Percentiles rank a stretch among this genome's conserved stretches.
Evolutionary conservation across 73 alveolate species (phyloP).

Genomic region (Paramecium biaurelia): DNA sequence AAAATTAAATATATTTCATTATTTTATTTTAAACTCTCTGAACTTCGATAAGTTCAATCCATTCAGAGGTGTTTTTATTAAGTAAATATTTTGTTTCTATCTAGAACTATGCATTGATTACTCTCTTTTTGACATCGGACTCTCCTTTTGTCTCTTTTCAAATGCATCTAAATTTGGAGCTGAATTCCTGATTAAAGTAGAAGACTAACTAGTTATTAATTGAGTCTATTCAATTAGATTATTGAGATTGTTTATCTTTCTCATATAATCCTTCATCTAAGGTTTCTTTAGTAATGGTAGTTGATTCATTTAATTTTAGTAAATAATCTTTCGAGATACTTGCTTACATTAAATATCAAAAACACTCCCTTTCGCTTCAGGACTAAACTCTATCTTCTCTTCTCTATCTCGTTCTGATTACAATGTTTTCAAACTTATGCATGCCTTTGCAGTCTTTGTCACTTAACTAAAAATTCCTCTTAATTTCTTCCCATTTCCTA

Average conservation of each 20-base stretch:
- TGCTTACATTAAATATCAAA: not conserved
- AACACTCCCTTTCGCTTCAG: not conserved
- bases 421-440: not conserved
- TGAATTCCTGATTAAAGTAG: not conserved
- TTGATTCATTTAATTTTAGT: not conserved
- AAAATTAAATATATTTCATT: slow-evolving; percentile 15
- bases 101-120: not conserved
- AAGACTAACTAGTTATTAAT: not conserved
- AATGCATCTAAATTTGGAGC: slow-evolving; percentile 8
- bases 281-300: not conserved
- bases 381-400: not conserved
- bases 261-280: not conserved
- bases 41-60: not conserved
- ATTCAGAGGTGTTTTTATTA: not conserved
- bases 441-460: not conserved
- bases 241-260: not conserved
- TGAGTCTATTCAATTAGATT: not conserved
- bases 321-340: not conserved
- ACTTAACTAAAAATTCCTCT: not conserved
- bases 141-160: not conserved
- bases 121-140: not conserved
- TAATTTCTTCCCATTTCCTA: not conserved
- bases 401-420: not conserved
- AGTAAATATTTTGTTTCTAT: not conserved
- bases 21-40: slow-evolving; percentile 16